Base-by-base conservation (phyloP, 768 basidiomycete species). In the Obba rivulosa region DNA sequence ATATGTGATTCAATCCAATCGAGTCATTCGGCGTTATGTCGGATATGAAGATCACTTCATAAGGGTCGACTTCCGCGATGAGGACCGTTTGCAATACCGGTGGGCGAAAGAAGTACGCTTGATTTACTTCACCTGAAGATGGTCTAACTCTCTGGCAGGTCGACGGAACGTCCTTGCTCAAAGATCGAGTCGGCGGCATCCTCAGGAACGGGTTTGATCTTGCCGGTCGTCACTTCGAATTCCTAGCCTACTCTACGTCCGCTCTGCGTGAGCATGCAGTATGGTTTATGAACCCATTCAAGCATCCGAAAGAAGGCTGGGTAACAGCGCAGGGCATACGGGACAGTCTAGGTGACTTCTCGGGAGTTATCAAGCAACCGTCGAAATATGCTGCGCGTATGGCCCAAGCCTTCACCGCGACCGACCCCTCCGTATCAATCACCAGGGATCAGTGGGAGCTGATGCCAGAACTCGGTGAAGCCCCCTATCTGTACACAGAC, bases 311-410 rank as follows among this genome's bases (percentile, higher is more conserved):
- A 8, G 69, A 67, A 25, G 75, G 74, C 0, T 43, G 43, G 34
- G 70, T 92, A 22, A 74, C 74, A 9, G 77, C 85, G 1, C 68
- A 76, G 35, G 65, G 51, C 10, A 89, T 94, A 48, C 76, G 90
- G 16, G 53, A 68, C 10, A 67, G 72, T 1, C 69, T 92, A 10
- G 91, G 91, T 3, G 74, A 88, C 56, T 93, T 92, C 60, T 63
- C 70, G 8, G 73, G 71, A 13, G 56, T 65, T 7, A 53, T 61
- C 25, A 59, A 48, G 17, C 54, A 47, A 22, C 91, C 91, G 2
- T 89, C 91, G 5, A 87, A 87, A 63, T 87, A 79, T 56, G 91
- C 88, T 5, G 91, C 91, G 13, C 78, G 91, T 17, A 68, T 92
- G 49, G 83, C 86, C 7, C 90, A 90, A 66, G 86, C 87, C 0